Evolutionary conservation across 148 eudicot genomes (phyloP).

Genomic region (Chenopodium berlandieri): DNA sequence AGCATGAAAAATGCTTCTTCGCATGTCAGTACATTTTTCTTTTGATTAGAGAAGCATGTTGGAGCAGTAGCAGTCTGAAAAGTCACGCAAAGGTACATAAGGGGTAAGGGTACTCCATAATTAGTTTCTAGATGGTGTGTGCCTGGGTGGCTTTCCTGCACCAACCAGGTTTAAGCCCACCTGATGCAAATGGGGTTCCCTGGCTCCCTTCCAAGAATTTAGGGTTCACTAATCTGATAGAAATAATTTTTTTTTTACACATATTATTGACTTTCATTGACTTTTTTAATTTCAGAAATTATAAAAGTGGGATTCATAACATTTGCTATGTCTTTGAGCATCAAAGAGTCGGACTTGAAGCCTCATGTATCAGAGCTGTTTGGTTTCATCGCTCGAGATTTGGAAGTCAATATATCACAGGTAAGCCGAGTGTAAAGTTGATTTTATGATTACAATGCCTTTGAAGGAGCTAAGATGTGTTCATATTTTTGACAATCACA

Average conservation of each 20-base stretch:
- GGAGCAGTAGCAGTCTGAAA: background rate
- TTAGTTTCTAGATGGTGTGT: background rate
- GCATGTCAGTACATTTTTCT: background rate
- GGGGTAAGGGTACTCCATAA: background rate
- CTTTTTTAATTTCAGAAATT: constrained; percentile 45
- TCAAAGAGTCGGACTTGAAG: constrained; percentile 55
- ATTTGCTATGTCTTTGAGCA: constrained; percentile 54
- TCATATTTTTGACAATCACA: background rate
- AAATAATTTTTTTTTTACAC: background rate
- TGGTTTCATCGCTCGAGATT: constrained; percentile 55
- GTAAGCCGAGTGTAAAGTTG: constrained; percentile 32
- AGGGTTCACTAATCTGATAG: background rate
- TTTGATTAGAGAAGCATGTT: background rate
- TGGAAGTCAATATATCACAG: constrained; percentile 68
- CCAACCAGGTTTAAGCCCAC: background rate
- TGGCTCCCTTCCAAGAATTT: background rate
- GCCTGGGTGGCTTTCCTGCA: background rate
- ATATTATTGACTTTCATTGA: background rate
- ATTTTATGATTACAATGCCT: background rate
- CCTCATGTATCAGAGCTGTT: constrained; percentile 62
- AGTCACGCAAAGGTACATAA: background rate
- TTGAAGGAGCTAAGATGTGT: background rate
- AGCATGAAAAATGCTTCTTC: background rate
- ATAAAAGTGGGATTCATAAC: constrained; percentile 54
- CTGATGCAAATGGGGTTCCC: background rate